Percentiles rank a stretch among this genome's conserved stretches.
Evolutionary conservation across 345 rosid genomes (phyloP).

Genomic region (Carallia brachiata): DNA sequence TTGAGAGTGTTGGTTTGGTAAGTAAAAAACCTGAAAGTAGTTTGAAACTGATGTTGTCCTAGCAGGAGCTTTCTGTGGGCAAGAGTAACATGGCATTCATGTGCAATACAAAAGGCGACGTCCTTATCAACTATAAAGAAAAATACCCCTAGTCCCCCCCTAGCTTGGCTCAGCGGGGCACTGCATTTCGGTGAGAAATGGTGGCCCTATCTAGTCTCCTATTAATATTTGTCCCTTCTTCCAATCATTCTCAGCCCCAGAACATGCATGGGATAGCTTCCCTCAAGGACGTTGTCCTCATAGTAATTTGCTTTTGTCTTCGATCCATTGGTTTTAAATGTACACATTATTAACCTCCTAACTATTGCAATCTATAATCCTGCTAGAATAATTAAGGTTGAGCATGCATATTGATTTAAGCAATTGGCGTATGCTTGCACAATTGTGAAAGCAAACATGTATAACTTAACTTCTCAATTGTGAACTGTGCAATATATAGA

Average conservation of each 20-base stretch:
- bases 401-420: too few species aligned
- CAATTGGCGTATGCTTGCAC: background rate
- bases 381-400: too few species aligned
- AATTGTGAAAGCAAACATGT: background rate
- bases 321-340: background rate
- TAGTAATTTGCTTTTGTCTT: slow-evolving; percentile 16
- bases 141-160: slow-evolving; percentile 3
- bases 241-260: slow-evolving; percentile 61
- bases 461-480: too few species aligned
- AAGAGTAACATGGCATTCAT: slow-evolving; percentile 80
- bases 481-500: too few species aligned
- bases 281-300: slow-evolving; percentile 34
- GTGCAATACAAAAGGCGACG: slow-evolving; percentile 44
- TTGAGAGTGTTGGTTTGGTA: slow-evolving; percentile 6
- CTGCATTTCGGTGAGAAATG: slow-evolving; percentile 29
- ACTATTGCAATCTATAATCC: background rate
- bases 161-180: slow-evolving; percentile 21
- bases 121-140: slow-evolving; percentile 36
- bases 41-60: slow-evolving; percentile 25
- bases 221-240: slow-evolving; percentile 23
- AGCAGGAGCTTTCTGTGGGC: slow-evolving; percentile 35
- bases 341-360: background rate
- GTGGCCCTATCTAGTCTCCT: slow-evolving; percentile 45
- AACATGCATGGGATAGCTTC: slow-evolving; percentile 46
- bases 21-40: slow-evolving; percentile 1